Base-by-base conservation (phyloP, 73 alveolate genomes). In the Halteria grandinella region DNA sequence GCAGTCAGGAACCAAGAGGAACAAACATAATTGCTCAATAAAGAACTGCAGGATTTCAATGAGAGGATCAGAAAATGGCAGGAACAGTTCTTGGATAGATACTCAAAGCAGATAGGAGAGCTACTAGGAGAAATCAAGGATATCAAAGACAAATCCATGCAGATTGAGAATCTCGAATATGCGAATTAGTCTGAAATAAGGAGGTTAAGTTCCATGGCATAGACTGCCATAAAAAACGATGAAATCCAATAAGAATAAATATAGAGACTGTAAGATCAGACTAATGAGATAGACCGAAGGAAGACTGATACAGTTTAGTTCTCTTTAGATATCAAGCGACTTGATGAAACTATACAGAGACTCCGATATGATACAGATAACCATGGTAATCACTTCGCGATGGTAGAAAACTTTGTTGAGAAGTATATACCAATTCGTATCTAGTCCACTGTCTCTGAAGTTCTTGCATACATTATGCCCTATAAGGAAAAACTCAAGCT, bases 351-450 rank as follows among this genome's bases (percentile, higher is more conserved):
- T 8, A 27, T 70, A 0, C 72, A 70, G n/a, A 70, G 50, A 18
- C 32, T 70, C 4, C 47, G 39, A 21, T 37, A 48, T 8, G 69
- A 70, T 28, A 58, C 51, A 24, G 83, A 70, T 7, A 70, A 70
- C 51, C 55, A 50, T 70, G 83, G 72, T 20, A 70, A 70, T 39
- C 83, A 70, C 51, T 70, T 70, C 36, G 83, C 83, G 12, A 70
- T 70, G 83, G 83, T 70, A 17, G 83, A 70, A 25, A 70, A 70
- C 41, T 70, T 70, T 29, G 83, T 70, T 18, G 83, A 70, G 52
- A 70, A 70, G 34, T 70, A 70, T 21, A 49, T 70, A n/a, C 83
- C 83, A 18, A 49, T 70, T 8, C 28, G 83, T 24, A 70, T 70
- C 14, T 33, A 70, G 34, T 48, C 72, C 6, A 70, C 71, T 4